A percentile compares a stretch with the other conserved stretches of the same genome.
phyloP scores from a whole-genome alignment of 805 yeast genomes.

The Saturnispora quitensis region DNA sequence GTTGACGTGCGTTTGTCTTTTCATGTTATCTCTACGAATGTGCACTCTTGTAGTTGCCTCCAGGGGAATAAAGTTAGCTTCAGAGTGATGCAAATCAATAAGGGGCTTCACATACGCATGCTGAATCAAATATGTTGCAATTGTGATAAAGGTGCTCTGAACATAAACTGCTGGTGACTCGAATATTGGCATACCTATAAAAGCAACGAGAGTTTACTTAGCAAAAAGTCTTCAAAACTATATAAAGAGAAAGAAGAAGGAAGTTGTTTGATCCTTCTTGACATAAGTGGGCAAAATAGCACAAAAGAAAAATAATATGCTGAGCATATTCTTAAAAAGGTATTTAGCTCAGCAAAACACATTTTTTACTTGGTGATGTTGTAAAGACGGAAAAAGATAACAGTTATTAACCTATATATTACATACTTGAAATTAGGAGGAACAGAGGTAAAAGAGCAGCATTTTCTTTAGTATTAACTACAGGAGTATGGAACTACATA shows the following conservation, averaged over 20 bases:
- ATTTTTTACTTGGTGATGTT: too few species aligned
- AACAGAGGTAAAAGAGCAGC: not conserved
- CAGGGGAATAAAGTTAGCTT: slow-evolving; percentile 35
- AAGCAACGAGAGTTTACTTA: not conserved
- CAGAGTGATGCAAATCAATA: slow-evolving; percentile 31
- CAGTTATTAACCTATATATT: not conserved
- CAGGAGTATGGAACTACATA: slow-evolving; percentile 22
- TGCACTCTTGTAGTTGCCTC: slow-evolving; percentile 34
- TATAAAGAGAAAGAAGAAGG: not conserved
- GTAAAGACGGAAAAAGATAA: too few species aligned
- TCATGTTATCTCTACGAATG: slow-evolving; percentile 42
- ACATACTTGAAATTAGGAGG: not conserved
- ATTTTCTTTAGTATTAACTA: not conserved
- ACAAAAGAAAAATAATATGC: not conserved
- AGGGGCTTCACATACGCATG: slow-evolving; percentile 32
- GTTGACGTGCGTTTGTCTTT: slow-evolving; percentile 36
- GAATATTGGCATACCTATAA: slow-evolving; percentile 30
- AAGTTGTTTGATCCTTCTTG: not conserved
- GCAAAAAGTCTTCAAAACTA: not conserved
- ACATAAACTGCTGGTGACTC: slow-evolving; percentile 41
- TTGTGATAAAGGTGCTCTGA: slow-evolving; percentile 31
- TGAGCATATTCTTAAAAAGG: not conserved
- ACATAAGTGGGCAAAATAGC: not conserved
- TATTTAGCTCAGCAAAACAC: not conserved
- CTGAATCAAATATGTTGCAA: slow-evolving; percentile 35